phyloP scores from a whole-genome alignment of 768 basidiomycete species.

The Xerocomus potaroensis region DNA sequence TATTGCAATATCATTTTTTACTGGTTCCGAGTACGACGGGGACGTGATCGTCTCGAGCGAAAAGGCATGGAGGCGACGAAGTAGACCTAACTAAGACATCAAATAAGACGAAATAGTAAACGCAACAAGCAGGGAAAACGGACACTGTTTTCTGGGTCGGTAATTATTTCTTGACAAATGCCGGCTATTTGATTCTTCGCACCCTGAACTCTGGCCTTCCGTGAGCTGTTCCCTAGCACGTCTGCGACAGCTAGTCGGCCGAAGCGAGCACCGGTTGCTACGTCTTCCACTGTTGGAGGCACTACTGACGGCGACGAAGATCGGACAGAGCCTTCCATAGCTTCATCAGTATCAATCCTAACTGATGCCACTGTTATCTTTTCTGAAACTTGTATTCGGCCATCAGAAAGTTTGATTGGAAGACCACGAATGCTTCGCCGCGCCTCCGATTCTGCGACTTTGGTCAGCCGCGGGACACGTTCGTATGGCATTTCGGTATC shows the following conservation, averaged over 20 bases:
- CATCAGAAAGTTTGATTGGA: constrained; percentile 84
- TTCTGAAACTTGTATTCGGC: constrained; percentile 63
- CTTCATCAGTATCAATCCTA: constrained; percentile 26
- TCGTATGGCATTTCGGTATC: constrained; percentile 79
- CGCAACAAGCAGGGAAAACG: constrained; percentile 27
- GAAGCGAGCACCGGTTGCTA: constrained; percentile 80
- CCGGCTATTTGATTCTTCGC: constrained; percentile 94
- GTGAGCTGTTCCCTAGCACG: constrained; percentile 62
- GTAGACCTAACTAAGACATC: constrained; percentile 66
- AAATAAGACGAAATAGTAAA: constrained; percentile 11
- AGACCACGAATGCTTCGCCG: constrained; percentile 56
- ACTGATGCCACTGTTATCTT: constrained; percentile 21
- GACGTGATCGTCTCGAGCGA: constrained; percentile 73
- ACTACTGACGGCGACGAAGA: constrained; percentile 25
- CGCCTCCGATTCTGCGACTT: constrained; percentile 41
- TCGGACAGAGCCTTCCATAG: constrained; percentile 35
- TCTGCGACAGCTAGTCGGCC: constrained; percentile 79
- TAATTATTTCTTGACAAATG: constrained; percentile 89
- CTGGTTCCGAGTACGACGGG: constrained; percentile 60
- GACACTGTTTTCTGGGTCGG: constrained; percentile 94
- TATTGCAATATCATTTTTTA: constrained; percentile 76
- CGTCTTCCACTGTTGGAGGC: constrained; percentile 51
- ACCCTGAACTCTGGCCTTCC: constrained; percentile 59
- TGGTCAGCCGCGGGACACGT: constrained; percentile 49
- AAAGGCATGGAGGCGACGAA: constrained; percentile 87